Conservation (phyloP, 805 yeast genomes). For the Teunomyces kruisii region DNA sequence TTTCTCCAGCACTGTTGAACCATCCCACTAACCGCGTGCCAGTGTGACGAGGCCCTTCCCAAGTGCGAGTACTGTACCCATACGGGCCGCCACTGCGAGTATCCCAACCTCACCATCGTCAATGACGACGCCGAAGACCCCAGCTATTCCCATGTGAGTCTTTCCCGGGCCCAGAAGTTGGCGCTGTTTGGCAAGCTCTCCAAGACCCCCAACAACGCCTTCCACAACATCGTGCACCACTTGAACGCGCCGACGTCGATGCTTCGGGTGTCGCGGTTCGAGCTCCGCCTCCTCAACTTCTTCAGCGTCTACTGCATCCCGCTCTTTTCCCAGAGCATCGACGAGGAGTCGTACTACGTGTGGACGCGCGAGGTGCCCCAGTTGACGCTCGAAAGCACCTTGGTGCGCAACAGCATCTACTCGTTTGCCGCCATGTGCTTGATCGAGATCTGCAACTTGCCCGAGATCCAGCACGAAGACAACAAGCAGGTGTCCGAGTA, state of each 20-base stretch:
- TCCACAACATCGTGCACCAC: neutral
- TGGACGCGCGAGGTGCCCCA: constrained; percentile 29
- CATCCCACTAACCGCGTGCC: constrained; percentile 7
- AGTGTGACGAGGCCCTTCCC: constrained; percentile 35
- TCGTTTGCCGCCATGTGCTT: constrained; percentile 20
- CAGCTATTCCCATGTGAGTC: neutral
- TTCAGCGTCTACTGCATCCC: constrained; percentile 29
- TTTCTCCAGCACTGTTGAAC: neutral
- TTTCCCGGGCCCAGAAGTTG: constrained; percentile 15
- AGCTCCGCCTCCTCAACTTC: constrained; percentile 25
- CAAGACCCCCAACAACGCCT: neutral
- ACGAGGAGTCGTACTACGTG: constrained; percentile 16
- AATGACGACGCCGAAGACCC: neutral
- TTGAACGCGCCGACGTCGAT: constrained; percentile 17
- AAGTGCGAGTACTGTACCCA: constrained; percentile 33
- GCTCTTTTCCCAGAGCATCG: constrained; percentile 23
- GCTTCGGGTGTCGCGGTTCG: constrained; percentile 20
- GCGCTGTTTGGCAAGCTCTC: neutral
- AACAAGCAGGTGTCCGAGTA: neutral
- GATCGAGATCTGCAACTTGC: constrained; percentile 13
- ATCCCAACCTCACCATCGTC: neutral
- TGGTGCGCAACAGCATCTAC: constrained; percentile 26
- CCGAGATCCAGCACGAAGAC: constrained; percentile 17
- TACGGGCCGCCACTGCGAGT: constrained; percentile 22
- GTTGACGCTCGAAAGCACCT: constrained; percentile 20